phyloP scores from a whole-genome alignment of 2,329 filamentous ascomycete species.

The Phaeophleospora eucalypticola region DNA sequence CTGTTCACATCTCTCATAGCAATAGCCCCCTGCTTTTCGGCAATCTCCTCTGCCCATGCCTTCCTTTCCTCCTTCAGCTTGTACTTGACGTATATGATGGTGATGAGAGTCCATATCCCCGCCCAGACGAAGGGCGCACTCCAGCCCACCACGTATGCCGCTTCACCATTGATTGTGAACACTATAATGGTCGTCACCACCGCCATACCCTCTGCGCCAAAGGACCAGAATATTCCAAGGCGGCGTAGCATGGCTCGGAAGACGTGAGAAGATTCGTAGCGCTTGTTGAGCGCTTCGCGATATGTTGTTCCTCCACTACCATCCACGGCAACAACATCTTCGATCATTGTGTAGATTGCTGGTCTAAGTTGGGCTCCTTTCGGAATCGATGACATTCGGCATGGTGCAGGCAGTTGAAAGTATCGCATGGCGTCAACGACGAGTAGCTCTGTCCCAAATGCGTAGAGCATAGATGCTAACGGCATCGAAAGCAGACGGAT shows the following conservation, averaged over 20 bases:
- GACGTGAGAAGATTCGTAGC: conserved; percentile 51
- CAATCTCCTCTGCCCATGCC: conserved; percentile 34
- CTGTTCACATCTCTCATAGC: conserved; percentile 1
- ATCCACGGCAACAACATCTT: conserved; percentile 53
- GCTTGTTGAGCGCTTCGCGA: conserved; percentile 48
- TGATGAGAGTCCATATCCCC: conserved; percentile 44
- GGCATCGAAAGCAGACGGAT: conserved; percentile 54
- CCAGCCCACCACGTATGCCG: conserved; percentile 50
- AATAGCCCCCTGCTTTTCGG: conserved; percentile 21
- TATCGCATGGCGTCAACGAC: conserved; percentile 47
- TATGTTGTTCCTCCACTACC: conserved; percentile 51
- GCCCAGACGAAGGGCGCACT: conserved; percentile 49
- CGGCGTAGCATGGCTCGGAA: conserved; percentile 53
- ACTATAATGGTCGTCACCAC: conserved; percentile 42
- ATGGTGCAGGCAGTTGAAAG: conserved; percentile 43
- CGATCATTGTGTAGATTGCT: conserved; percentile 52
- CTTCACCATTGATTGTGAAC: conserved; percentile 46
- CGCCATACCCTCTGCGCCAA: conserved; percentile 41
- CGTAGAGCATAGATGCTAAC: conserved; percentile 49
- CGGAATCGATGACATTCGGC: conserved; percentile 52
- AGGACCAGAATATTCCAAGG: conserved; percentile 51
- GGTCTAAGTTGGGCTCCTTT: conserved; percentile 49
- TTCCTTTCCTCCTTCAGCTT: conserved; percentile 33
- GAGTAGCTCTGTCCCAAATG: conserved; percentile 50
- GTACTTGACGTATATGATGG: conserved; percentile 43